phyloP scores from a whole-genome alignment of 1,284 basidiomycete species.

The Boletellus dicymbophilus region DNA sequence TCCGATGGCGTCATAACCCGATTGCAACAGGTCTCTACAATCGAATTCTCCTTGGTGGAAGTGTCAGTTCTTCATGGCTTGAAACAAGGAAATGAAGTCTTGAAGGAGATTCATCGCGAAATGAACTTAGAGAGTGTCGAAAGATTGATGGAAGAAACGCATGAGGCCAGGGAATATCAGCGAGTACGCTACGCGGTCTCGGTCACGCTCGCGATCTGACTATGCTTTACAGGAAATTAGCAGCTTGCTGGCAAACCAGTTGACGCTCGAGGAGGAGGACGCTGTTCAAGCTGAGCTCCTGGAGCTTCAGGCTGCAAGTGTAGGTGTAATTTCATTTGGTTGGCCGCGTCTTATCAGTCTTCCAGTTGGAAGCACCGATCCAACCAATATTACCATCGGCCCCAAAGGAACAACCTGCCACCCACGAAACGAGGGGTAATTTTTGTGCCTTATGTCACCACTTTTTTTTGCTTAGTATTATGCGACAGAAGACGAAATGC shows the following conservation, averaged over 20 bases:
- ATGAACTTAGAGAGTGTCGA: conserved; percentile 94
- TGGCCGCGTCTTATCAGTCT: conserved; percentile 8
- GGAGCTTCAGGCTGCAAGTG: conserved; percentile 64
- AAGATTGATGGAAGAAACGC: conserved; percentile 88
- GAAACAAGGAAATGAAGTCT: conserved; percentile 90
- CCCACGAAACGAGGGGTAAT: conserved; percentile 32
- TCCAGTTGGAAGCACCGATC: conserved; percentile 11
- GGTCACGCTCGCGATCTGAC: conserved; percentile 1
- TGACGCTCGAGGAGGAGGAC: conserved; percentile 92
- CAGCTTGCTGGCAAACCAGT: conserved; percentile 80
- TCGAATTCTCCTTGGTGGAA: conserved; percentile 96
- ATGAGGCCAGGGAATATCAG: conserved; percentile 92
- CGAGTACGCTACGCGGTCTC: conserved; percentile 49
- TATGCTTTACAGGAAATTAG: conserved; percentile 75
- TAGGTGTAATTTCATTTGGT: conserved; percentile 28
- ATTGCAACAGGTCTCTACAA: conserved; percentile 79
- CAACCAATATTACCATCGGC: conserved; percentile 27
- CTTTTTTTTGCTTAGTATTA: conserved; percentile 2
- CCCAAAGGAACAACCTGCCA: conserved; percentile 46
- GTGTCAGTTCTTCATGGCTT: conserved; percentile 91
- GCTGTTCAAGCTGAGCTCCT: conserved; percentile 85
- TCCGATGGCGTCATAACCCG: background rate
- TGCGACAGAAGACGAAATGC: conserved; percentile 6
- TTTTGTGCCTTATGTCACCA: background rate
- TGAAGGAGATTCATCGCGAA: conserved; percentile 93